Percentiles rank a stretch among this genome's conserved stretches.
Conservation (phyloP, 176 grass and related monocot species). For the Guadua angustifolia region DNA sequence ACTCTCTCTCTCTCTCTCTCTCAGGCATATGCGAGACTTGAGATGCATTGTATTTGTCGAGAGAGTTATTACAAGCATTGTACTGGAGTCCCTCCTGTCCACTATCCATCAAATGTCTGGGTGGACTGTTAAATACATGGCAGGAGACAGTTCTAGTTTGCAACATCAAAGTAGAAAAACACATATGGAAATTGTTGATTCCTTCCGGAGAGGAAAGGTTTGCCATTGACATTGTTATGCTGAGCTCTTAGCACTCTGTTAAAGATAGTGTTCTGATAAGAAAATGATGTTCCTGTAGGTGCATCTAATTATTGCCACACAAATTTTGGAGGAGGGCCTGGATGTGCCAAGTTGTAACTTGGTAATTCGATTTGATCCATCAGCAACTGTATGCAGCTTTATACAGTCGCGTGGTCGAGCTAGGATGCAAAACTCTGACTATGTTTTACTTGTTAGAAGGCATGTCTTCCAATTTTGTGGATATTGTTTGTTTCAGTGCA, state of each 20-base stretch:
- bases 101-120: constrained; percentile 54
- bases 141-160: constrained; percentile 45
- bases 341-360: constrained; percentile 88
- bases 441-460: constrained; percentile 66
- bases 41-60: constrained; percentile 93
- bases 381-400: constrained; percentile 69
- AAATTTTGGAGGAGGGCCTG: constrained; percentile 80
- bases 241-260: not conserved
- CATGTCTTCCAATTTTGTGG: constrained; percentile 32
- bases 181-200: constrained; percentile 70
- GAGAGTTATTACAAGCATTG: constrained; percentile 70
- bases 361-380: constrained; percentile 77
- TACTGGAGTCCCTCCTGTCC: constrained; percentile 60
- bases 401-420: constrained; percentile 90
- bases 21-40: constrained; percentile 62
- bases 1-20: not conserved
- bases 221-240: not conserved
- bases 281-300: constrained; percentile 58
- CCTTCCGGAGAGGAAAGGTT: constrained; percentile 71
- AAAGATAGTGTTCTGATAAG: constrained; percentile 10
- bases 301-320: constrained; percentile 76
- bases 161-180: constrained; percentile 52
- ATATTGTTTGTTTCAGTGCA: not conserved
- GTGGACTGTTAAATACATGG: constrained; percentile 65
- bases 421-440: constrained; percentile 71